phyloP scores from a whole-genome alignment of 2,329 filamentous ascomycete genomes.

The Pyrenochaeta sp. region DNA sequence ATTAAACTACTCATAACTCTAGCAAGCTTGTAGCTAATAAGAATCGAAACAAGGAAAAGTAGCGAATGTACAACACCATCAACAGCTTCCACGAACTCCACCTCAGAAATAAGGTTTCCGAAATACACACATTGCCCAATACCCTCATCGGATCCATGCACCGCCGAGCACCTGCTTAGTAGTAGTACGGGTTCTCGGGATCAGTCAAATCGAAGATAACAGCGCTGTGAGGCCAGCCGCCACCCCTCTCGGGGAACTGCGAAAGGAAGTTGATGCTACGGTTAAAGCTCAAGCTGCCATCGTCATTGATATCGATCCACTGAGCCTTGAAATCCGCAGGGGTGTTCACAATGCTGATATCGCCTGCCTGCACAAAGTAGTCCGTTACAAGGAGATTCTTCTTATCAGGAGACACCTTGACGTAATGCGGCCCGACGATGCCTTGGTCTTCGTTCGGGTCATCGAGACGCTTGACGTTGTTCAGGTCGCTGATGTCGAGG shows the following conservation, averaged over 20 bases:
- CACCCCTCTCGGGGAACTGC: slow-evolving; percentile 64
- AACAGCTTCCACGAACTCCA: neutral
- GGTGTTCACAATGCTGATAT: slow-evolving; percentile 68
- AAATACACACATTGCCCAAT: neutral
- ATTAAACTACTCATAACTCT: neutral
- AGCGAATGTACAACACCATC: neutral
- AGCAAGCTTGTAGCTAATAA: neutral
- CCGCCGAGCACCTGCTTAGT: slow-evolving; percentile 5
- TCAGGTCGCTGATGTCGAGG: slow-evolving; percentile 68
- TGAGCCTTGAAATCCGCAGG: slow-evolving; percentile 68
- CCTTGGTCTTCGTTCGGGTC: slow-evolving; percentile 67
- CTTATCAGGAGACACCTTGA: slow-evolving; percentile 71
- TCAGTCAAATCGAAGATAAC: slow-evolving; percentile 67
- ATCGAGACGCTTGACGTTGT: slow-evolving; percentile 68
- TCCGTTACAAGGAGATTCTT: slow-evolving; percentile 71
- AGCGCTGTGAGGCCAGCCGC: slow-evolving; percentile 65
- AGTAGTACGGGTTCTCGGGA: slow-evolving; percentile 33
- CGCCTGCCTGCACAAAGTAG: slow-evolving; percentile 71
- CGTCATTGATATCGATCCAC: slow-evolving; percentile 66
- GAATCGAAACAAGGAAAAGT: neutral
- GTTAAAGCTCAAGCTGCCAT: slow-evolving; percentile 68
- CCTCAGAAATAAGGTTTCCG: neutral
- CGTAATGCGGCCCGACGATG: slow-evolving; percentile 68
- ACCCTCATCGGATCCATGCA: neutral
- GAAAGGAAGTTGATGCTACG: slow-evolving; percentile 65